A percentile compares a stretch with the other conserved stretches of the same genome.
Evolutionary conservation across 179 eudicot species (phyloP).

Genomic region (Silene coronaria): DNA sequence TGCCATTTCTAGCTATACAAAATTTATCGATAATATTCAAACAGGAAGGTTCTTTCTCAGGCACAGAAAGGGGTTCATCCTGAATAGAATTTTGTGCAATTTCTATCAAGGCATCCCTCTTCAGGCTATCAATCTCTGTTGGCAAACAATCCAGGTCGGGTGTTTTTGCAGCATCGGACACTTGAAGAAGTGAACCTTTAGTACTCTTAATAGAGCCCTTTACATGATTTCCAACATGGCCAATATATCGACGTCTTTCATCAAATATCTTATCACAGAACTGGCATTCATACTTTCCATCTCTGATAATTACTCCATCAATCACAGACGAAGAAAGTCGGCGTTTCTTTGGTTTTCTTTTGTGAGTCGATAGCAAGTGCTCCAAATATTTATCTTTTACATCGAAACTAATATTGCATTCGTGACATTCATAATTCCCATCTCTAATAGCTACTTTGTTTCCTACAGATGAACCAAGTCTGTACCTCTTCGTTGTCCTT

Average conservation of each 20-base stretch:
- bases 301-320: constrained; percentile 48
- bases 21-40: constrained; percentile 17
- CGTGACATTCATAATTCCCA: constrained; percentile 38
- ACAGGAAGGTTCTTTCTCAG: constrained; percentile 16
- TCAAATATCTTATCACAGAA: constrained; percentile 52
- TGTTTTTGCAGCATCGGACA: constrained; percentile 4
- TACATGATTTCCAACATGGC: constrained; percentile 57
- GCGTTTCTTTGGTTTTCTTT: constrained; percentile 41
- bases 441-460: constrained; percentile 45
- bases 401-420: constrained; percentile 46
- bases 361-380: constrained; percentile 45
- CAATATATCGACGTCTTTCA: constrained; percentile 46
- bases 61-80: constrained; percentile 21
- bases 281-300: constrained; percentile 55
- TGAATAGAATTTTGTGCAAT: constrained; percentile 39
- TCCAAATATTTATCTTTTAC: constrained; percentile 42
- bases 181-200: constrained; percentile 23
- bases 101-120: constrained; percentile 41
- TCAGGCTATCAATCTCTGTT: constrained; percentile 22
- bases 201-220: constrained; percentile 34
- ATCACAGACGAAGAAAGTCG: constrained; percentile 38
- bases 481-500: constrained; percentile 41
- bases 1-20: constrained; percentile 13
- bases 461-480: constrained; percentile 37
- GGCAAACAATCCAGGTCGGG: constrained; percentile 7